phyloP scores from a whole-genome alignment of 805 yeast species.

The Hanseniaspora valbyensis region DNA sequence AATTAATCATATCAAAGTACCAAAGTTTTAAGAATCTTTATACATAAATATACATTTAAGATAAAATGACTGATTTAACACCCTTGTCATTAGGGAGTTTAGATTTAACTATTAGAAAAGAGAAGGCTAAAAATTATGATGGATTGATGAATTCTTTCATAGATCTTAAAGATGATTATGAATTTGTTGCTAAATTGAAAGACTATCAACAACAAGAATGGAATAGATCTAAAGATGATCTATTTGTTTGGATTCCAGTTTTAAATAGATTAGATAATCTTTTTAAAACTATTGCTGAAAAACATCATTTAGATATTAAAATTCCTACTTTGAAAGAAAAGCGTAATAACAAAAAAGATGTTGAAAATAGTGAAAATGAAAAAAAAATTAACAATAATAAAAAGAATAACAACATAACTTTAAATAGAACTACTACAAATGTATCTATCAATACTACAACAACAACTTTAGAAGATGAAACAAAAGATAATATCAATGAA shows the following conservation, averaged over 20 bases:
- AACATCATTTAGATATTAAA: slow-evolving; percentile 32
- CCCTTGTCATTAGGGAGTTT: not conserved
- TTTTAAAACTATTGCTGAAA: slow-evolving; percentile 42
- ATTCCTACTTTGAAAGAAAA: slow-evolving; percentile 20
- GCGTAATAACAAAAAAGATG: too few species aligned
- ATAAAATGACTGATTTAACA: not conserved
- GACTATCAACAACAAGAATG: slow-evolving; percentile 33
- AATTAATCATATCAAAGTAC: not conserved
- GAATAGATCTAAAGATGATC: slow-evolving; percentile 57
- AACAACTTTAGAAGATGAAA: not conserved
- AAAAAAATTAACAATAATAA: not conserved
- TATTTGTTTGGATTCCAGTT: slow-evolving; percentile 66
- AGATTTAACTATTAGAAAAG: slow-evolving; percentile 22
- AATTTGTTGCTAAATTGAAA: slow-evolving; percentile 34
- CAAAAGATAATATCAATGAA: not conserved
- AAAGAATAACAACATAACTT: too few species aligned
- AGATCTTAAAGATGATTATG: slow-evolving; percentile 28
- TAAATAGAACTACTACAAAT: not conserved
- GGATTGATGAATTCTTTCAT: slow-evolving; percentile 32
- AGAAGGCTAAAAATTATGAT: slow-evolving; percentile 25
- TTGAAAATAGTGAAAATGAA: not conserved
- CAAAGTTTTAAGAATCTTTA: not conserved
- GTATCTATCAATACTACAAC: too few species aligned
- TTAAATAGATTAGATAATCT: slow-evolving; percentile 65
- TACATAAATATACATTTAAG: too few species aligned